Evolutionary conservation across 805 yeast species (phyloP).

Genomic region (Candida pseudofarinosa): DNA sequence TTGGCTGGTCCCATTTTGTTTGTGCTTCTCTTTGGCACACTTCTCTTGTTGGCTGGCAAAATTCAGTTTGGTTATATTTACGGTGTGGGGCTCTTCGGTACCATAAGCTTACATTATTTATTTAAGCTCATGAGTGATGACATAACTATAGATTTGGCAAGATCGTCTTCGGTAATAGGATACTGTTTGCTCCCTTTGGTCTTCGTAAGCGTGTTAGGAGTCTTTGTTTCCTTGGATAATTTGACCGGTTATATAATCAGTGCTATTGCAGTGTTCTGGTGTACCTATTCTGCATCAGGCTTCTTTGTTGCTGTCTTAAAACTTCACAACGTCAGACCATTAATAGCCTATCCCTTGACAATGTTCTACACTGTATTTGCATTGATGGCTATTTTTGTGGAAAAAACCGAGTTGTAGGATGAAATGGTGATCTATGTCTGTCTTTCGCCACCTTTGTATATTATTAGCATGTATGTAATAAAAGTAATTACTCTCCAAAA

Average conservation of each 20-base stretch:
- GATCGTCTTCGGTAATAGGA: conserved; percentile 90
- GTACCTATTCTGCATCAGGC: conserved; percentile 90
- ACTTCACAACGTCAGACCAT: conserved; percentile 77
- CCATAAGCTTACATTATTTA: conserved; percentile 74
- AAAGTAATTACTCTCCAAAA: background rate
- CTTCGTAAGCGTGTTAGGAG: conserved; percentile 66
- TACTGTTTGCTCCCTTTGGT: conserved; percentile 92
- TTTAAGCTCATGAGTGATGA: conserved; percentile 82
- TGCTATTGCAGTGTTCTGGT: conserved; percentile 73
- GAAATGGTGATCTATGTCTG: background rate
- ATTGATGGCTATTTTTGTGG: conserved; percentile 85
- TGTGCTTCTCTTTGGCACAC: conserved; percentile 80
- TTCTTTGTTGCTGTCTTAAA: conserved; percentile 83
- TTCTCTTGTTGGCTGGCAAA: conserved; percentile 81
- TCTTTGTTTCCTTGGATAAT: conserved; percentile 66
- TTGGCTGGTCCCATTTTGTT: conserved; percentile 93
- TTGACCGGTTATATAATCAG: conserved; percentile 68
- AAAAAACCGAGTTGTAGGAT: conserved; percentile 20
- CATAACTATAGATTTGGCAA: conserved; percentile 49
- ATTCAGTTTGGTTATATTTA: conserved; percentile 96
- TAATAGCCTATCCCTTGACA: conserved; percentile 90
- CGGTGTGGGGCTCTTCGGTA: conserved; percentile 92
- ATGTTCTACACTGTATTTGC: conserved; percentile 93
- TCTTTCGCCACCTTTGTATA: background rate
- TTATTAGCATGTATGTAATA: conserved; percentile 1